Percentiles rank a stretch among this genome's conserved stretches.
These are phyloP conservation scores for Larix sibirica DNA, from an alignment of 83 land plant genomes.

Conservation along the genomic window DNA sequence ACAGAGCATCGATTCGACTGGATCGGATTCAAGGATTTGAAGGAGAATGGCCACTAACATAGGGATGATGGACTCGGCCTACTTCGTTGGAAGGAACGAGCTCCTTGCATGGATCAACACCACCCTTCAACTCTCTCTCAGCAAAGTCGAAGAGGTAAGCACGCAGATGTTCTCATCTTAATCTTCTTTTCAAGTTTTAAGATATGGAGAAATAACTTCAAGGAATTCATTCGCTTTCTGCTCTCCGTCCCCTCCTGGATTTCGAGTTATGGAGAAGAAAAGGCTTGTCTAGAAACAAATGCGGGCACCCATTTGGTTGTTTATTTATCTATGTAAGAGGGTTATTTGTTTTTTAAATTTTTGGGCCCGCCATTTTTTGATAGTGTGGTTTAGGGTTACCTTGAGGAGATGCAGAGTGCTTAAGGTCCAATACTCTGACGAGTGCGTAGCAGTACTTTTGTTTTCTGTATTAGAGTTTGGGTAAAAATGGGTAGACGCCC, in stretches of 20 bases:
- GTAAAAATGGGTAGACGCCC: not conserved
- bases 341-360: too few species aligned
- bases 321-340: not conserved
- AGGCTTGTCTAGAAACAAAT: not conserved
- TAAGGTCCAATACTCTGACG: too few species aligned
- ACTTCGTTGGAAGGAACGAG: slow-evolving; percentile 76
- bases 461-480: not conserved
- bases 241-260: not conserved
- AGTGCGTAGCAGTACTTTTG: not conserved
- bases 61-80: slow-evolving; percentile 80
- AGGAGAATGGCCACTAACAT: slow-evolving; percentile 63
- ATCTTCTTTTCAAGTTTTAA: too few species aligned
- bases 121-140: slow-evolving; percentile 70
- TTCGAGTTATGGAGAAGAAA: not conserved
- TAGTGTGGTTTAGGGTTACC: not conserved
- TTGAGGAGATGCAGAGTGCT: not conserved
- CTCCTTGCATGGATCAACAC: slow-evolving; percentile 78
- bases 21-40: too few species aligned
- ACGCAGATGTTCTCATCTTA: too few species aligned
- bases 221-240: too few species aligned
- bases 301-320: not conserved
- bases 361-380: not conserved
- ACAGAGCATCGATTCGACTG: too few species aligned
- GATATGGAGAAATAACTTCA: too few species aligned
- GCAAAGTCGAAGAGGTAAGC: slow-evolving; percentile 58